phyloP scores from a whole-genome alignment of 2,329 filamentous ascomycete genomes.

The Coniochaeta pulveracea region DNA sequence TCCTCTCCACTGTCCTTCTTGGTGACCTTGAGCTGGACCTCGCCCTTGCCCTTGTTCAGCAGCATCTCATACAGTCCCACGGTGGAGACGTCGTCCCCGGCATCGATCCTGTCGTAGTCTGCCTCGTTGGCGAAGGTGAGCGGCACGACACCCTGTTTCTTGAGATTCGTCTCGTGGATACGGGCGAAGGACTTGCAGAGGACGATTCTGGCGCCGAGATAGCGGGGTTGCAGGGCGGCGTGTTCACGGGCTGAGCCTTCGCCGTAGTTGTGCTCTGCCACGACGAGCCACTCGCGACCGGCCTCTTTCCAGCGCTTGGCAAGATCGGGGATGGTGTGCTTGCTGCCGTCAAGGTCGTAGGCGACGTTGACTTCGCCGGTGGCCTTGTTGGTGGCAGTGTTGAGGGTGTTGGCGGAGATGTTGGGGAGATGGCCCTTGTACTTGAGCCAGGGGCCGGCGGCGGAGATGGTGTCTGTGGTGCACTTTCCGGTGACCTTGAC shows the following conservation, averaged over 20 bases:
- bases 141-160: conserved; percentile 94
- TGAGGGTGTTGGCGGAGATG: conserved; percentile 94
- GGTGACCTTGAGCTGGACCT: conserved; percentile 56
- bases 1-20: conserved; percentile 52
- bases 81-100: conserved; percentile 74
- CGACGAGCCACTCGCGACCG: conserved; percentile 76
- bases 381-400: conserved; percentile 84
- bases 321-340: conserved; percentile 75
- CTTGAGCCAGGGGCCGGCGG: conserved; percentile 95
- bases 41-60: conserved; percentile 62
- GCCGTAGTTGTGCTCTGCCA: conserved; percentile 97
- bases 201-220: conserved; percentile 72
- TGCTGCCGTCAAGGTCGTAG: conserved; percentile 71
- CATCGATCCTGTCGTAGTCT: conserved; percentile 76
- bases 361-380: conserved; percentile 89
- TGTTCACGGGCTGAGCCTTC: conserved; percentile 82
- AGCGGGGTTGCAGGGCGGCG: conserved; percentile 74
- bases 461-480: conserved; percentile 97
- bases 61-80: conserved; percentile 78
- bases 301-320: conserved; percentile 71
- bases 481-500: conserved; percentile 97
- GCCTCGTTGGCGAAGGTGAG: conserved; percentile 80
- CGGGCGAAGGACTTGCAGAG: conserved; percentile 74
- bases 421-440: conserved; percentile 99
- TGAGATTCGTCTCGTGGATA: conserved; percentile 89